Conservation (phyloP, 805 yeast genomes). For the Cyberlindnera euphorbiiphila region DNA sequence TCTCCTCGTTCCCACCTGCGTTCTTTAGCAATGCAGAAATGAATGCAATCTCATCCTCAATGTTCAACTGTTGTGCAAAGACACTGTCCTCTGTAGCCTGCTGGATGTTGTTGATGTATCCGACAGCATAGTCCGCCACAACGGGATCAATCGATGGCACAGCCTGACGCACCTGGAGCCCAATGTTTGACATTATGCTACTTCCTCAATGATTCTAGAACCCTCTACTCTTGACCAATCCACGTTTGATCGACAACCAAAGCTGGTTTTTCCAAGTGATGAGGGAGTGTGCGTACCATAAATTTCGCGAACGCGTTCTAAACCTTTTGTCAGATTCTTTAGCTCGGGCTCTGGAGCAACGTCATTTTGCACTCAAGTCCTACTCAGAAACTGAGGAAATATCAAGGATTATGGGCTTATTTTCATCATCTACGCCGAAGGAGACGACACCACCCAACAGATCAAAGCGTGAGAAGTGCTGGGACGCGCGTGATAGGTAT, state of each 20-base stretch:
- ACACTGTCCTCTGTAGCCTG: slow-evolving; percentile 76
- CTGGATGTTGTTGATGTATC: slow-evolving; percentile 83
- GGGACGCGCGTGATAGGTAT: slow-evolving; percentile 83
- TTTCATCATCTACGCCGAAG: slow-evolving; percentile 27
- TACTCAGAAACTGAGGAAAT: not conserved
- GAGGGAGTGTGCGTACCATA: slow-evolving; percentile 1
- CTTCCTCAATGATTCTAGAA: too few species aligned
- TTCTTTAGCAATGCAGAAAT: slow-evolving; percentile 59
- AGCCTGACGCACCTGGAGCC: slow-evolving; percentile 73
- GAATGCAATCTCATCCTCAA: slow-evolving; percentile 64
- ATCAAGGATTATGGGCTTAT: slow-evolving; percentile 45
- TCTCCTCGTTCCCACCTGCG: slow-evolving; percentile 74
- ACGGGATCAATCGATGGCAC: slow-evolving; percentile 83
- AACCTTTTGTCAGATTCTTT: not conserved
- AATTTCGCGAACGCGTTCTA: not conserved
- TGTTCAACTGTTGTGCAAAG: slow-evolving; percentile 66
- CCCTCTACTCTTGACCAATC: too few species aligned
- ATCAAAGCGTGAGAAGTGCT: slow-evolving; percentile 70
- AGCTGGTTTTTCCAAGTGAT: not conserved
- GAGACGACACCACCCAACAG: slow-evolving; percentile 50
- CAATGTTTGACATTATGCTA: slow-evolving; percentile 34
- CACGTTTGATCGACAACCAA: too few species aligned
- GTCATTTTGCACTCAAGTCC: too few species aligned
- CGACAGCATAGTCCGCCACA: slow-evolving; percentile 85
- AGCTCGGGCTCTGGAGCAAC: not conserved